Base-by-base conservation (phyloP, 202 grass and related monocot genomes). In the Musa balbisiana region DNA sequence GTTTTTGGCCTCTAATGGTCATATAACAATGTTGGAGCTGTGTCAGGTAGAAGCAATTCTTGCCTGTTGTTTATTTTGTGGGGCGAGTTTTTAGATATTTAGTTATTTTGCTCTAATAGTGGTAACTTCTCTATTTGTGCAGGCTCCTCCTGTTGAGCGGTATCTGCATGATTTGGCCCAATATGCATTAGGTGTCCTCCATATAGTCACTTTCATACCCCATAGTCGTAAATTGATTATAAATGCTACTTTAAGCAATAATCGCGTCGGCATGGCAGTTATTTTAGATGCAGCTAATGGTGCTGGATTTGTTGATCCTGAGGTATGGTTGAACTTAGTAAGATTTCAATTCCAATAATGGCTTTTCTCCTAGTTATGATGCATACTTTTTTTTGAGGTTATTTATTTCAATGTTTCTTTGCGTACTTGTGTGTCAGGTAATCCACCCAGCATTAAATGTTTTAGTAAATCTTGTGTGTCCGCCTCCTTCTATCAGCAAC, bases 401-500 rank as follows among this genome's bases (percentile, higher is more conserved):
- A 43, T 43, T 43, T 43, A 33, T 43, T 6, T 43, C 5, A 8
- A 6, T 43, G 33, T 43, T 43, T 43, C 33, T 43, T 43, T 43
- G 5, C 5, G 43, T 64, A 55, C 27, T 53, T 83, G 21, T 26
- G 55, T 66, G 24, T 73, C 83, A 97, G 94, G 91, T 98, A 53
- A 88, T 98, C 20, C 89, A 87, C 73, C 91, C 95, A 20, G 87
- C 95, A 52, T 83, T 98, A 78, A 89, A 94, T 81, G 91, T 98
- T 11, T 85, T 98, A 9, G 91, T 98, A 72, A 98, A 98, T 86
- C 95, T 98, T 49, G 95, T 98, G 71, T 98, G 88, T 51, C 95
- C 95, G 9, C 95, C 95, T 76, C 91, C 95, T 82, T 94, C 95
- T 68, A 91, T 98, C 74, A 98, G 95, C 83, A 98, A 88, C 72